Evolutionary conservation across 2,329 filamentous ascomycete species (phyloP).

Genomic region (Aspergillus aculeatinus): DNA sequence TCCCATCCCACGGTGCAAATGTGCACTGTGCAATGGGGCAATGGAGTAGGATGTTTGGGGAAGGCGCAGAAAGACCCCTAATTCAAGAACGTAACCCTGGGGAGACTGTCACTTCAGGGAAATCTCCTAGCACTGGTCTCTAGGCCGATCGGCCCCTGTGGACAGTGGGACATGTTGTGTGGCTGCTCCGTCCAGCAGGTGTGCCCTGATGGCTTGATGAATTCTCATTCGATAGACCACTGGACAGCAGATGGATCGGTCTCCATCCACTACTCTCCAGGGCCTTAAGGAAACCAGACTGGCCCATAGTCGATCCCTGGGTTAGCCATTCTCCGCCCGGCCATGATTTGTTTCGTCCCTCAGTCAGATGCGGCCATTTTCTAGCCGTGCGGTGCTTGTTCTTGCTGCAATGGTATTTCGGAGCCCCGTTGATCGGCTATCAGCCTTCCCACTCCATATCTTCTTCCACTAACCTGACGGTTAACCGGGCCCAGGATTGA

Average conservation of each 20-base stretch:
- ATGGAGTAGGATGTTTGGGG: background rate
- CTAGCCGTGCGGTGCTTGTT: conserved; percentile 9
- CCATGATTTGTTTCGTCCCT: background rate
- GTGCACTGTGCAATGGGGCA: background rate
- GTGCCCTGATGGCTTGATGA: conserved; percentile 2
- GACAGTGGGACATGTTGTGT: background rate
- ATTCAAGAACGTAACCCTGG: conserved; percentile 3
- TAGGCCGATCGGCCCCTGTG: conserved; percentile 7
- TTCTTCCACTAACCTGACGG: background rate
- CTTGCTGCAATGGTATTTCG: conserved; percentile 2
- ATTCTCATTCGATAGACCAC: conserved; percentile 2
- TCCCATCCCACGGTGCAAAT: too few relatives aligned
- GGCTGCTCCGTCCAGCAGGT: background rate
- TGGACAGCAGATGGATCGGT: background rate
- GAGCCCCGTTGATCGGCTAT: conserved; percentile 10
- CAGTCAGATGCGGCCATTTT: conserved; percentile 7
- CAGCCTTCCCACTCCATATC: conserved; percentile 9
- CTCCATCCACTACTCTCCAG: background rate
- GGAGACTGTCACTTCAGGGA: conserved; percentile 4
- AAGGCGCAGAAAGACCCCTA: background rate
- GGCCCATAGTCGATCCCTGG: conserved; percentile 8
- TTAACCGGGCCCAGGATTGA: background rate
- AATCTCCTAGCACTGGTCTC: conserved; percentile 2
- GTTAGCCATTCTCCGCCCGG: conserved; percentile 4
- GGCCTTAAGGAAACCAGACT: background rate